Conservation (phyloP, 495 filamentous ascomycete genomes). For the Aspergillus avenaceus region DNA sequence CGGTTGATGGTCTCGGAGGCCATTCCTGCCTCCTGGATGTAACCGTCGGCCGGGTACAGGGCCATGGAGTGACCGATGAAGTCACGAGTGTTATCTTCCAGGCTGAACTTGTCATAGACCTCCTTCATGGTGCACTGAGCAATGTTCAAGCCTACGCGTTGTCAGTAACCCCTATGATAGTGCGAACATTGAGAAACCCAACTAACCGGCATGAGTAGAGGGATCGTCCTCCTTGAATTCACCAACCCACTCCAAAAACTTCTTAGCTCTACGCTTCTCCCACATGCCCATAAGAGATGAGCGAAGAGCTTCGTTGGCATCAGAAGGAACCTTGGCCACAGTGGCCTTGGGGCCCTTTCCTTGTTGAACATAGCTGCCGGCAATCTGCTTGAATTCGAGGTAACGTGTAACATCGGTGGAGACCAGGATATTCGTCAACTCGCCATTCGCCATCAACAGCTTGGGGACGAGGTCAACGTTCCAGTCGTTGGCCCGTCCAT, state of each 20-base stretch:
- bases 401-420: constrained; percentile 96
- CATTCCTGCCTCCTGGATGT: constrained; percentile 66
- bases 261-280: constrained; percentile 95
- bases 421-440: constrained; percentile 95
- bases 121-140: constrained; percentile 83
- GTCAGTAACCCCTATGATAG: constrained; percentile 17
- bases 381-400: constrained; percentile 98
- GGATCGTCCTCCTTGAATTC: constrained; percentile 82
- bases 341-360: constrained; percentile 73
- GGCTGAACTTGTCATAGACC: constrained; percentile 93
- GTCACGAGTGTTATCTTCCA: constrained; percentile 88
- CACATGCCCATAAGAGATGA: constrained; percentile 96
- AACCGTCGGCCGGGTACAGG: constrained; percentile 82
- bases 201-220: constrained; percentile 78
- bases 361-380: constrained; percentile 95
- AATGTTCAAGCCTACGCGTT: constrained; percentile 71
- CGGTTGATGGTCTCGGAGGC: constrained; percentile 87
- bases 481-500: constrained; percentile 96
- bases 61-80: constrained; percentile 99
- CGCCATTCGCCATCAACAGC: constrained; percentile 95
- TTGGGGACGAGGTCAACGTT: constrained; percentile 98
- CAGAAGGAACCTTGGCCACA: constrained; percentile 94
- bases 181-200: constrained; percentile 1
- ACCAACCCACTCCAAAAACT: constrained; percentile 95
- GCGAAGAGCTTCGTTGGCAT: constrained; percentile 83